Evolutionary conservation across 768 basidiomycete species (phyloP), one percentile per base, ranked within the genome.

Genomic region (Leccinum olivaceopallidum): DNA sequence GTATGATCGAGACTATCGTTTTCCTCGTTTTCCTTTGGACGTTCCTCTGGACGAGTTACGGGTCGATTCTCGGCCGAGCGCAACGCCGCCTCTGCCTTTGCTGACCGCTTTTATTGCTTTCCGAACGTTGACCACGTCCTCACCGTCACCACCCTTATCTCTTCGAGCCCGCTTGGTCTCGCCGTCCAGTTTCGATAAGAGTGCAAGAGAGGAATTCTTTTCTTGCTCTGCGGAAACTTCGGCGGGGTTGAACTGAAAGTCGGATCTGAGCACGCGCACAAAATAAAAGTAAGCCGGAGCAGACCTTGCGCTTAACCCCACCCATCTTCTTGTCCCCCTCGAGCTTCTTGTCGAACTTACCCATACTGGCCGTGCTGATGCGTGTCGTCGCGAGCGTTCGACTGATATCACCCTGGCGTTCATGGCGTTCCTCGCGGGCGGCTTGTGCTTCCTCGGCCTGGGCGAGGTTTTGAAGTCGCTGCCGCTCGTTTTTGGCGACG

Each of bases 321-420:
- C 85, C 85, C 49, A 87, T 72, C 75, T 93, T 95, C 73, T 92
- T 90, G 75, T 99, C 97, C 13, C 95, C 95, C 55, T 95, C 90
- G 22, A 98, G 82, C 69, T 81, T 86, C 64, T 85, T 88, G 73
- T 98, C 96, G 67, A 97, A 99, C 67, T 84, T 88, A 64, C 97
- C 97, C 88, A 99, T 88, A 67, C 93, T 95, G 0, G 95, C 97
- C 0, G 97, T 99, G 62, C 94, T 94, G 30, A 80, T 78, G 60
- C 91, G 85, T 2, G 90, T 87, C 12, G 87, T 82, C 8, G 91
- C 85, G 26, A 97, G 78, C 2, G 89, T 88, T 59, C 81, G 81
- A 22, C 94, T 90, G 18, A 98, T 83, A 14, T 92, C 87, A 14
- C 71, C 66, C 75, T 94, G 93, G 24, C 91, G 85, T 52, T 80